phyloP scores from a whole-genome alignment of 768 basidiomycete genomes.

The Tulasnella sp. region DNA sequence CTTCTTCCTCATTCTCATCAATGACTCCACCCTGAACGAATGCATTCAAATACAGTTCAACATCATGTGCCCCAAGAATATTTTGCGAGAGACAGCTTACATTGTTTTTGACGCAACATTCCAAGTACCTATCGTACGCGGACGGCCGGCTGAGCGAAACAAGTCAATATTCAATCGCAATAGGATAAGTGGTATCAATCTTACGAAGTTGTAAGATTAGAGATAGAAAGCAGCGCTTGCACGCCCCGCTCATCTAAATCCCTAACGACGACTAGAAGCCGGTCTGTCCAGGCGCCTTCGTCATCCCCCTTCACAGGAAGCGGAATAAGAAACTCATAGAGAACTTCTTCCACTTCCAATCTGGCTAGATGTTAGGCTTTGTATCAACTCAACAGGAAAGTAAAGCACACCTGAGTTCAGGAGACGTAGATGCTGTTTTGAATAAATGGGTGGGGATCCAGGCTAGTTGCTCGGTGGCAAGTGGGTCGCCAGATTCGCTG shows the following conservation, averaged over 20 bases:
- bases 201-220: slow-evolving; percentile 52
- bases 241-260: slow-evolving; percentile 49
- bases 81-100: slow-evolving; percentile 35
- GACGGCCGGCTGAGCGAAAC: slow-evolving; percentile 47
- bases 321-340: slow-evolving; percentile 73
- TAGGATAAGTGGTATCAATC: slow-evolving; percentile 25
- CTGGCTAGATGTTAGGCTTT: slow-evolving; percentile 27
- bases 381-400: not conserved
- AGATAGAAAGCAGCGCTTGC: slow-evolving; percentile 46
- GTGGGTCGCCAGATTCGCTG: slow-evolving; percentile 69
- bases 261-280: slow-evolving; percentile 60
- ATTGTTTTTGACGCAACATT: slow-evolving; percentile 70
- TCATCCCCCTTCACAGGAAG: slow-evolving; percentile 53
- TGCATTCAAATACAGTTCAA: not conserved
- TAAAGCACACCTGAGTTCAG: slow-evolving; percentile 46
- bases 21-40: slow-evolving; percentile 70
- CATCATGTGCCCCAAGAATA: not conserved
- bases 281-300: slow-evolving; percentile 77
- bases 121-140: slow-evolving; percentile 56
- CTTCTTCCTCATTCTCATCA: slow-evolving; percentile 63
- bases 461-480: slow-evolving; percentile 66
- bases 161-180: not conserved
- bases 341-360: slow-evolving; percentile 49
- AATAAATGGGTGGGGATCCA: slow-evolving; percentile 86
- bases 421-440: slow-evolving; percentile 37